Base-by-base conservation (phyloP, 1,284 basidiomycete genomes). In the Ceratobasidium sp. region DNA sequence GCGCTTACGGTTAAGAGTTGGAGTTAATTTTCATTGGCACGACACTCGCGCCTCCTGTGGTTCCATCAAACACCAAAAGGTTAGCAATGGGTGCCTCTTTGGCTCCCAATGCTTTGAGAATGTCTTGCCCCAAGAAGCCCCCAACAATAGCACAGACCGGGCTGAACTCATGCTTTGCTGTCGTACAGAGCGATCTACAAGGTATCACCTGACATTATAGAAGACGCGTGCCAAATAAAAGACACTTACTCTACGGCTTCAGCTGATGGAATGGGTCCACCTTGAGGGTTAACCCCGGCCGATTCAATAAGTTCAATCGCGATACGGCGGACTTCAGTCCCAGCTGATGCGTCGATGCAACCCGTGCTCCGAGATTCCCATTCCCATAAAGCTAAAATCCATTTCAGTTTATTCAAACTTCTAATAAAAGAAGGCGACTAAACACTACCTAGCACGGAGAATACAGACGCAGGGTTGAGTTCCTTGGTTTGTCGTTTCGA, bases 61-160 rank as follows among this genome's bases (percentile, higher is more conserved):
- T 87, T 32, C 94, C 93, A 77, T 96, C 90, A 72, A 96, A 93
- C n/a, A 88, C 84, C 74, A 96, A 89, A 75, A 98, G 90, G 78
- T 99, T 98, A 60, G 91, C 89, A 71, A 98, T 89, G 0, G 96
- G 96, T 52, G 90, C 87, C 75, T 98, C 96, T 67, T 94, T 89
- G 65, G 90, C 92, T 47, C 91, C 92, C 40, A 99, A 82, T 0
- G 92, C 88, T 78, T 98, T 96, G 50, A 99, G 82, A 60, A 98
- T 90, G 77, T 98, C 96, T 79, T 99, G 97, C 1, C 90, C 95
- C 15, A 98, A 80, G 78, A 98, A 86, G 15, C 97, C 97, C 32
- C 97, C 96, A 50, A 99, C 83, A 32, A 99, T 90, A 0, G 95
- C 95, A 77, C 94, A 90, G 3, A 95, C 87, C 1, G 95, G 92